Evolutionary conservation across 2,329 filamentous ascomycete genomes (phyloP), one percentile per base, ranked within the genome.

Genomic region (Fusarium newnesense): DNA sequence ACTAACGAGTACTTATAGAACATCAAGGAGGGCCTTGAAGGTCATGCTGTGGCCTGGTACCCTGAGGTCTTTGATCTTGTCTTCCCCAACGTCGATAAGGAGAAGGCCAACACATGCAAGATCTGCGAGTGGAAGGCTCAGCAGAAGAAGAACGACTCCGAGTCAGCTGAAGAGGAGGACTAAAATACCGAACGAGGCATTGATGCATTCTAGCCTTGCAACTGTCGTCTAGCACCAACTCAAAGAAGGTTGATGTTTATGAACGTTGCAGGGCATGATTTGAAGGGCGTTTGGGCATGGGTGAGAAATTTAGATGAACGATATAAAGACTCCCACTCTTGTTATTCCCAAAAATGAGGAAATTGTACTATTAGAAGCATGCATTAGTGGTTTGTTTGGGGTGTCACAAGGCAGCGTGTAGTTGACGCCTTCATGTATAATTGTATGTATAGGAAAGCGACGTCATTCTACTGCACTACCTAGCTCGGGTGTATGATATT

Each of bases 11-110:
- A 32, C 32, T 57, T 60, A 66, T 81, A 99, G 96, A 98, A 98
- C 80, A 99, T 99, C 86, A 99, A 98, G 85, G 90, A 97, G 79
- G 95, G 95, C 75, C 94, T 99, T 71, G 92, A 97, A 83, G 96
- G 97, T 78, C 93, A 92, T 76, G 93, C 96, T 1, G 96, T 96
- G 24, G 91, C 89, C 79, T 99, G 96, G 96, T 99, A 98, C 85
- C 89, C 89, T 11, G 95, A 99, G 75, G 94, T 99, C 57, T 98
- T 98, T 81, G 89, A 96, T 72, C 87, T 97, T 69, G 91, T 98
- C 76, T 99, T 99, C 86, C 91, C 94, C 42, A 86, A 93, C 73
- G 83, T 98, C 24, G 93, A 98, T 83, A 87, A 85, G 69, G 88
- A 92, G 46, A 84, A 89, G 69, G 94, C 93, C 70, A 96, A 93